A percentile compares a stretch with the other conserved stretches of the same genome.
phyloP scores from a whole-genome alignment of 305 asterid genomes.

The Rubia occidens region DNA sequence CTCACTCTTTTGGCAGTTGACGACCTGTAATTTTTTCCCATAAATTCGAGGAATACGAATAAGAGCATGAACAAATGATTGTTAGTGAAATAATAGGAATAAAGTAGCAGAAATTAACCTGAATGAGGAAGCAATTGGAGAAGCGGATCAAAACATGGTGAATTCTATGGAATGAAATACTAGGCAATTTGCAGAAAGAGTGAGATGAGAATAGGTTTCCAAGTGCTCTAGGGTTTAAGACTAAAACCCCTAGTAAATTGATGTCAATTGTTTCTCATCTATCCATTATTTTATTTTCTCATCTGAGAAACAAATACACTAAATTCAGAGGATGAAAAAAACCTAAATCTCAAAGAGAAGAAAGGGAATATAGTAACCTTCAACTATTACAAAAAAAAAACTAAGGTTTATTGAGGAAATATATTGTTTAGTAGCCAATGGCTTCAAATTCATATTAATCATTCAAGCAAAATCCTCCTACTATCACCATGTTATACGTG shows the following conservation, averaged over 20 bases:
- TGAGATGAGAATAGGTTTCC: neutral
- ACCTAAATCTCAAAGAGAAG: no score
- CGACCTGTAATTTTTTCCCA: conserved; percentile 33
- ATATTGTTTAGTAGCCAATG: no score
- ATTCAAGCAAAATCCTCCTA: no score
- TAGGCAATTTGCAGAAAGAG: neutral
- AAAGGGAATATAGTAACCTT: no score
- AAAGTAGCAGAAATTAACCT: conserved; percentile 29
- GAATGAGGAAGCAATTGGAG: conserved; percentile 45
- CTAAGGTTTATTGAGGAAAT: no score
- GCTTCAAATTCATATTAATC: no score
- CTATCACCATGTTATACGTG: no score
- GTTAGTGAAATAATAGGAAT: neutral
- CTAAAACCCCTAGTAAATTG: conserved; percentile 18
- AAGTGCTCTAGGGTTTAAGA: conserved; percentile 38
- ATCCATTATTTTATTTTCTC: neutral
- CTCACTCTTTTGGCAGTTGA: conserved; percentile 54
- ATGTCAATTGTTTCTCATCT: neutral
- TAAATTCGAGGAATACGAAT: neutral
- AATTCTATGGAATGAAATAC: neutral
- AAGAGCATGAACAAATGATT: neutral
- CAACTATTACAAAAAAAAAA: no score
- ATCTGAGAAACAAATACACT: no score
- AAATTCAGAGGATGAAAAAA: no score
- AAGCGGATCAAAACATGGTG: conserved; percentile 53